These are phyloP conservation scores for Phalaenopsis equestris DNA, from an alignment of 106 monocot species.

Conservation along the genomic window DNA sequence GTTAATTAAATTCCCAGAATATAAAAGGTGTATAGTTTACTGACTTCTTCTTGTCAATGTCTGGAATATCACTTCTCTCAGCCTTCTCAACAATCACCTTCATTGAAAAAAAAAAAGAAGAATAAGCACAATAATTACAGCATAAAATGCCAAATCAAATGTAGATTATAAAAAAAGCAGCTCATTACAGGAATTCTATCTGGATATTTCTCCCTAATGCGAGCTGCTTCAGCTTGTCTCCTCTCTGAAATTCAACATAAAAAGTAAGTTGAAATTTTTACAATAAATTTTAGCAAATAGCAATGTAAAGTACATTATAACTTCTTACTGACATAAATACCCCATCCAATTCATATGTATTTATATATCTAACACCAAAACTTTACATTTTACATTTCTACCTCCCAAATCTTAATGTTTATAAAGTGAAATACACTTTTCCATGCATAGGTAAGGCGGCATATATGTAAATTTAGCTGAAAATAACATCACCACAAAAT, in stretches of 20 bases:
- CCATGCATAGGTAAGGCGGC: too few relatives aligned
- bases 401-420: too few relatives aligned
- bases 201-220: constrained; percentile 20
- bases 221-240: constrained; percentile 19
- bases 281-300: not conserved
- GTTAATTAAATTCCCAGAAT: too few relatives aligned
- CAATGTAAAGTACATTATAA: too few relatives aligned
- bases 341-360: too few relatives aligned
- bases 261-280: not conserved
- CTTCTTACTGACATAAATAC: too few relatives aligned
- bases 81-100: constrained; percentile 31
- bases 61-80: constrained; percentile 21
- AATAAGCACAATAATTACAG: not conserved
- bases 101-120: not conserved
- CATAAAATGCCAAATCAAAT: not conserved
- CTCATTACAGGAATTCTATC: constrained; percentile 21
- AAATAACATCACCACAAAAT: too few relatives aligned
- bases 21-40: not conserved
- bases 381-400: too few relatives aligned
- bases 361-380: too few relatives aligned
- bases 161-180: not conserved
- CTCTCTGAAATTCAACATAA: constrained; percentile 9
- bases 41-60: constrained; percentile 30
- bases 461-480: too few relatives aligned
- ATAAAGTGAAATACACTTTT: too few relatives aligned